Base-by-base conservation (phyloP, 192 early-diverging fungal genomes). In the Linnemannia schmuckeri region DNA sequence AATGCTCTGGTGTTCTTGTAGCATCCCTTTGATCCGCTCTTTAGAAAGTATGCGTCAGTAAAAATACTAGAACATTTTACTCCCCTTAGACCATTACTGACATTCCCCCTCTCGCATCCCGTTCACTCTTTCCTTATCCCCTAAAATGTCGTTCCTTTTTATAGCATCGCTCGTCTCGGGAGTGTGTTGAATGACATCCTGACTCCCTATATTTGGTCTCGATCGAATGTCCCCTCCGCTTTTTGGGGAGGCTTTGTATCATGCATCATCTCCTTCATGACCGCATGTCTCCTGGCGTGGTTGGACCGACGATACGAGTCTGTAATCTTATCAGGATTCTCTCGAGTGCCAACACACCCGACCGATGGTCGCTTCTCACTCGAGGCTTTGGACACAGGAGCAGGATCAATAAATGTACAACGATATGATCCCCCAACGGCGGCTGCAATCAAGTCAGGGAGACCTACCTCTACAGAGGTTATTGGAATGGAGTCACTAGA, bases 121-220 rank as follows among this genome's bases (percentile, higher is more conserved):
- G 5, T 52, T 4, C 1, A 9, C 4, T 68, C 49, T 52, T 52
- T 20, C 8, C 27, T 10, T 77, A 15, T 33, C 35, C 15, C 13
- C 24, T 70, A 9, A 18, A 35, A 30, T 15, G n/a, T 44, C 35
- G 37, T 71, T 35, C n/a, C n/a, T 17, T 24, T 72, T 40, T 22
- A 66, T 69, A 87, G 85, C 8, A 79, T 90, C 68, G 87, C 92
- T 27, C 83, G 92, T 35, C 75, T 94, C 8, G 91, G 91, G 5
- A 85, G 90, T 6, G 92, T 90, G 0, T 57, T 92, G 44, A 93
- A 92, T 71, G 93, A 93, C 55, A 88, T 91, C 27, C 24, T 94
- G 24, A 89, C 89, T 2, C 93, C 93, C 15, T 90, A 85, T 57
- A 79, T 94, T 24, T 91, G 89, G 52, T 78, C 82, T 10, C 27